These are phyloP conservation scores for Anastatica hierochuntica DNA, from an alignment of 345 rosid species.

Conservation along the genomic window DNA sequence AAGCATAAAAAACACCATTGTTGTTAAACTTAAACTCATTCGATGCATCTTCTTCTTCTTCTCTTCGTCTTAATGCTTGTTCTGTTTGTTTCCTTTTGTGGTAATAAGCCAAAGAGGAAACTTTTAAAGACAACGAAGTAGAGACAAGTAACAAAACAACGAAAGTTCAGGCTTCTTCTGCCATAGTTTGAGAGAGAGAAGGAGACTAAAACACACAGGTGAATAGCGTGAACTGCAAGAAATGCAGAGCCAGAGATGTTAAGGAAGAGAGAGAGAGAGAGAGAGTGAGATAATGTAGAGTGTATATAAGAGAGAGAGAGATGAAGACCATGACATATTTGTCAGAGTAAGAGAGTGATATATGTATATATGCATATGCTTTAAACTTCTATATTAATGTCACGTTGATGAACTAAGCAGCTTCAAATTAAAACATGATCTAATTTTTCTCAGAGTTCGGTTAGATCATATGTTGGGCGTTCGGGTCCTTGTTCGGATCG, in stretches of 20 bases:
- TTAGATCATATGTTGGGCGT: too few relatives aligned
- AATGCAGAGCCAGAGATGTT: slow-evolving; percentile 39
- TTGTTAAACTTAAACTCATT: slow-evolving; percentile 7
- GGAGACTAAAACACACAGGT: slow-evolving; percentile 41
- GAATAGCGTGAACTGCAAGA: slow-evolving; percentile 76
- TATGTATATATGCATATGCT: neutral
- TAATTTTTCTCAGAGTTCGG: too few relatives aligned
- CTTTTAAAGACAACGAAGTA: neutral
- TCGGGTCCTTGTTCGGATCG: too few relatives aligned
- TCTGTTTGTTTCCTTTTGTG: neutral
- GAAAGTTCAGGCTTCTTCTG: slow-evolving; percentile 2
- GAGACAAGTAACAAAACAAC: slow-evolving; percentile 9
- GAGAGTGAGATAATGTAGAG: slow-evolving; percentile 14
- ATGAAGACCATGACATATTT: slow-evolving; percentile 12
- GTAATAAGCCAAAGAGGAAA: slow-evolving; percentile 6
- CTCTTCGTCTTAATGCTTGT: neutral
- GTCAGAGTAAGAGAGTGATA: slow-evolving; percentile 19
- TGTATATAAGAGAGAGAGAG: slow-evolving; percentile 19
- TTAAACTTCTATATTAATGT: neutral
- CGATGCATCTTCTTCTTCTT: neutral
- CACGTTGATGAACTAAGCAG: slow-evolving; percentile 7
- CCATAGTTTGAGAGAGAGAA: slow-evolving; percentile 15
- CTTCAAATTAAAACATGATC: too few relatives aligned
- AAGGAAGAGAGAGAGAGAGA: slow-evolving; percentile 41
- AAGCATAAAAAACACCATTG: slow-evolving; percentile 20